phyloP scores from a whole-genome alignment of 805 yeast genomes.

The Myxozyma sirexii region DNA sequence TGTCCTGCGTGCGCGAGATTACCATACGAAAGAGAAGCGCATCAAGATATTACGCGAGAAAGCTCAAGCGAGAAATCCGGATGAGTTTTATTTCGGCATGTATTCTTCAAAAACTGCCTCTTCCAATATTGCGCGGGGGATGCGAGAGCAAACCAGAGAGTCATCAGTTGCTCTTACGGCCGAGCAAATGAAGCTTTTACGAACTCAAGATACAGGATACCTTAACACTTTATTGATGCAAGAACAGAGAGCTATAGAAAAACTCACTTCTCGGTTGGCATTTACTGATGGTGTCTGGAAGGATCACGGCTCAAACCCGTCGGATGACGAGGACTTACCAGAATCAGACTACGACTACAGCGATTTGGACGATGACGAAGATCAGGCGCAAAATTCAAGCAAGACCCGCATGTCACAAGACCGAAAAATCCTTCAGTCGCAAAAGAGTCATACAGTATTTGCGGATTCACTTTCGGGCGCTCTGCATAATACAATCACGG shows the following conservation, averaged over 20 bases:
- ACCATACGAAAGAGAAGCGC: conserved; percentile 59
- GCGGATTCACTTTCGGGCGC: conserved; percentile 57
- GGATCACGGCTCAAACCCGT: not conserved
- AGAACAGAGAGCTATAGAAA: conserved; percentile 67
- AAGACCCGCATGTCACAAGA: not conserved
- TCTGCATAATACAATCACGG: not conserved
- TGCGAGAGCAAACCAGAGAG: conserved; percentile 47
- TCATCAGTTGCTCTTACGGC: conserved; percentile 49
- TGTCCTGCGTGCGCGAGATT: conserved; percentile 66
- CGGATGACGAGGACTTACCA: conserved; percentile 7
- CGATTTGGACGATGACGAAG: conserved; percentile 44
- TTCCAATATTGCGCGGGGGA: conserved; percentile 52
- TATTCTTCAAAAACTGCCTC: conserved; percentile 55
- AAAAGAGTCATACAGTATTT: conserved; percentile 74
- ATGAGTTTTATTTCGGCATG: conserved; percentile 97
- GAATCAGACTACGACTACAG: conserved; percentile 47
- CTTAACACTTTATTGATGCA: conserved; percentile 72
- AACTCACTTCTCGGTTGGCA: conserved; percentile 47
- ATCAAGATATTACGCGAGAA: conserved; percentile 72
- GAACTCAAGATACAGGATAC: conserved; percentile 89
- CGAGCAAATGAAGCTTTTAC: conserved; percentile 74
- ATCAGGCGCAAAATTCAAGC: conserved; percentile 51
- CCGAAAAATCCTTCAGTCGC: conserved; percentile 27
- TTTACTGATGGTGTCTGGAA: conserved; percentile 30
- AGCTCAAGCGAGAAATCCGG: conserved; percentile 78